Evolutionary conservation across 2,329 filamentous ascomycete genomes (phyloP), one percentile per base, ranked within the genome.

Genomic region (Knoxdaviesia proteae): DNA sequence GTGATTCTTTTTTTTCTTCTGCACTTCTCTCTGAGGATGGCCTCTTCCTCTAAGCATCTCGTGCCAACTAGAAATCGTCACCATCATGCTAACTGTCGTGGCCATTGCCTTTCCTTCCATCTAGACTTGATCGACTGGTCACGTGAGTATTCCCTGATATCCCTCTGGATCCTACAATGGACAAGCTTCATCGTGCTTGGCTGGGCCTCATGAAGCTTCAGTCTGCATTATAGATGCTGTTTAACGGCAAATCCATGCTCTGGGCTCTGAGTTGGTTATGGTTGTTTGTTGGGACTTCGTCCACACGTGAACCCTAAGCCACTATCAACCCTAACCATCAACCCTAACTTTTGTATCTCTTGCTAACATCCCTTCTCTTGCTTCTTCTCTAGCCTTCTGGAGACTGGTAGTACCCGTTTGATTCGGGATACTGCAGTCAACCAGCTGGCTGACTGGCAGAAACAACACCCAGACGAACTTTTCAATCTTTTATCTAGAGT

Each of bases 381-480:
- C 20, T 20, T 20, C 20, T 20, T 20, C 20, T 45, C 42, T 59
- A 94, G 87, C 49, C 76, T 98, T 57, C 77, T 98, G 53, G 90
- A 98, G 69, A 96, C 90, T 45, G 90, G 90, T 52, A 96, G 88
- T 63, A 98, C 90, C 47, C 80, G 81, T 56, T 69, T 98, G 50
- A 96, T 98, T 56, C 80, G 92, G 51, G 93, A 94, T 56, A 98
- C 90, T 48, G 92, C 90, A 48, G 90, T 93, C 47, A 86, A 92
- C 56, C 90, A 98, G 62, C 71, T 98, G 48, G 90, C 87, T 47
- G 90, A 98, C 61, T 90, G 94, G 60, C 92, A 98, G 61, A 96
- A 94, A 58, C 83, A 90, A 58, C 90, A 96, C 53, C 90, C 90
- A 0, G 88, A 98, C 61, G 92, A 98, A 59, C 68, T 98, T 1